phyloP scores from a whole-genome alignment of 192 early-diverging fungal species.

The Fimicolochytrium jonesii region DNA sequence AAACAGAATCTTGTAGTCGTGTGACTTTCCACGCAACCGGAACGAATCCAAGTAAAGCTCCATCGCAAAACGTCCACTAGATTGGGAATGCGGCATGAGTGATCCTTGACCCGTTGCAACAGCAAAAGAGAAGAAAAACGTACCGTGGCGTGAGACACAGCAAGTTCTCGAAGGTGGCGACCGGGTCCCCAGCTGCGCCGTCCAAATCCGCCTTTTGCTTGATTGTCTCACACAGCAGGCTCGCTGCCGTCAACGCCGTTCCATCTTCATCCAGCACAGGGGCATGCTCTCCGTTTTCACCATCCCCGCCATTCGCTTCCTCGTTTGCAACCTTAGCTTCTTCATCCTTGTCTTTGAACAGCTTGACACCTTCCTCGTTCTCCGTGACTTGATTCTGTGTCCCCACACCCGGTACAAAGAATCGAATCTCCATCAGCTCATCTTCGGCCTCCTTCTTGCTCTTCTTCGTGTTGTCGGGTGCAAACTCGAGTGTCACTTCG shows the following conservation, averaged over 20 bases:
- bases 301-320: constrained; percentile 33
- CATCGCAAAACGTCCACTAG: constrained; percentile 89
- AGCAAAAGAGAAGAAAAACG: constrained; percentile 13
- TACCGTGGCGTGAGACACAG: constrained; percentile 89
- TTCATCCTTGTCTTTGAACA: constrained; percentile 38
- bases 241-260: constrained; percentile 62
- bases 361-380: constrained; percentile 36
- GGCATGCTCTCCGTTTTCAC: constrained; percentile 36
- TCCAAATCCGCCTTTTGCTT: constrained; percentile 87
- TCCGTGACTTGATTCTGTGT: constrained; percentile 54
- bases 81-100: background rate
- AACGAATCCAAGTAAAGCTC: constrained; percentile 88
- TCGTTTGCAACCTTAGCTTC: constrained; percentile 35
- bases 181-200: constrained; percentile 79
- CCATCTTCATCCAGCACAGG: constrained; percentile 61
- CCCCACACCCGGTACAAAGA: constrained; percentile 84
- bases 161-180: constrained; percentile 84
- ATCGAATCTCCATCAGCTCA: constrained; percentile 83
- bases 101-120: background rate
- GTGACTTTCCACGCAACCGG: constrained; percentile 93
- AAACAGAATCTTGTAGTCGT: constrained; percentile 97
- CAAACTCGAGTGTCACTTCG: constrained; percentile 91
- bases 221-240: constrained; percentile 84
- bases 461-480: constrained; percentile 40
- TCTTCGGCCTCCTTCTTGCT: constrained; percentile 62